Percentiles rank a stretch among this genome's conserved stretches.
Evolutionary conservation across 768 basidiomycete genomes (phyloP).

Genomic region (Strobilomyces dryophilus): DNA sequence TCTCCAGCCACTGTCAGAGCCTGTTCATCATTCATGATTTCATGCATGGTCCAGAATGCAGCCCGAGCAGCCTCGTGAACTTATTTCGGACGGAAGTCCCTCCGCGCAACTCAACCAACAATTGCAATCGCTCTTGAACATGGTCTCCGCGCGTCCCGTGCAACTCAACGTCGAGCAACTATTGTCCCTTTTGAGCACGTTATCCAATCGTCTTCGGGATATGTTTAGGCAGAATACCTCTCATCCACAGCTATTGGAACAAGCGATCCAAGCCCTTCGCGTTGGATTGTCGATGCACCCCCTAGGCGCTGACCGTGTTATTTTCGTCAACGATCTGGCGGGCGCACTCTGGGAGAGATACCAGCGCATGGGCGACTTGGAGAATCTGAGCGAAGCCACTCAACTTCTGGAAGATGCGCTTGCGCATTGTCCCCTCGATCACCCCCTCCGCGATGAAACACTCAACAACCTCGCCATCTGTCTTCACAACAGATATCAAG

Average conservation of each 20-base stretch:
- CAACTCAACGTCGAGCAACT: background rate
- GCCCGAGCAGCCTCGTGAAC: background rate
- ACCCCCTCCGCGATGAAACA: constrained; percentile 1
- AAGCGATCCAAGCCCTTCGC: background rate
- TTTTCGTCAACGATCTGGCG: constrained; percentile 6
- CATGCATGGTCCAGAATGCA: background rate
- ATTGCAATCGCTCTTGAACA: too few species aligned
- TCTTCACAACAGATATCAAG: background rate
- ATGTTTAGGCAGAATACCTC: background rate
- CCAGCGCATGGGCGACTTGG: background rate
- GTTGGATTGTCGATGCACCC: constrained; percentile 1
- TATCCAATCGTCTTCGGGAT: background rate
- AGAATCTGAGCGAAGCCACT: constrained; percentile 8
- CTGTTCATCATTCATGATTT: background rate
- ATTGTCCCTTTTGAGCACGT: background rate
- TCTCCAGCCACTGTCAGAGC: background rate
- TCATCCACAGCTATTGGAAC: background rate
- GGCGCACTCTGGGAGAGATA: constrained; percentile 2
- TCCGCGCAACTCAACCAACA: too few species aligned
- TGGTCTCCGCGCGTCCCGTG: background rate
- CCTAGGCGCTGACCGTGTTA: background rate
- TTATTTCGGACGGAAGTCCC: too few species aligned
- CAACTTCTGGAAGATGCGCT: background rate
- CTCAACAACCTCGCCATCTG: constrained; percentile 14
- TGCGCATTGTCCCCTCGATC: background rate